A percentile compares a stretch with the other conserved stretches of the same genome.
phyloP scores from a whole-genome alignment of 176 grass and related monocot genomes.

The Microstegium vimineum region DNA sequence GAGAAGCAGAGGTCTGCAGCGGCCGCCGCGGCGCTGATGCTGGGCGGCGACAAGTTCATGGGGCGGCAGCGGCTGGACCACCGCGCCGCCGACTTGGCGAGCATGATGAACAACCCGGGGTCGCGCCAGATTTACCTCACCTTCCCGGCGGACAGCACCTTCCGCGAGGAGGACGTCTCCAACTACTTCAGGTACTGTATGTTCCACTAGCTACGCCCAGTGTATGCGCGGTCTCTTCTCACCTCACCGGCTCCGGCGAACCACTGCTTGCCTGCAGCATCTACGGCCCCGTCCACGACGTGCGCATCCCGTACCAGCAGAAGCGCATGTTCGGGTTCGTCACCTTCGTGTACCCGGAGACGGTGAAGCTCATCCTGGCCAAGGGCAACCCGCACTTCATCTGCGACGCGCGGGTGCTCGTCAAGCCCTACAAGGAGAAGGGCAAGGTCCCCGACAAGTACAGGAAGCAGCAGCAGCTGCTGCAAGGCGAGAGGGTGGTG shows the following conservation, averaged over 20 bases:
- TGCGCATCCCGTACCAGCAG: conserved; percentile 96
- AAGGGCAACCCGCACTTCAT: conserved; percentile 99
- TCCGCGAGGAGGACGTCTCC: conserved; percentile 95
- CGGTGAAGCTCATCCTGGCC: conserved; percentile 93
- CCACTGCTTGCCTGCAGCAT: conserved; percentile 67
- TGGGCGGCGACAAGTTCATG: conserved; percentile 87
- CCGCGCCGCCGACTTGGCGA: conserved; percentile 54
- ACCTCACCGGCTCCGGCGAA: not conserved
- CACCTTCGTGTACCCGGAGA: conserved; percentile 97
- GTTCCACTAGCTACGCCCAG: not conserved
- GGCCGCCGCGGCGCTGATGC: conserved; percentile 65
- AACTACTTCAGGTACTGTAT: conserved; percentile 88
- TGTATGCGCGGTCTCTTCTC: not conserved
- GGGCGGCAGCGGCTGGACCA: conserved; percentile 56
- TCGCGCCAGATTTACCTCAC: conserved; percentile 98
- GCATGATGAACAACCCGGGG: conserved; percentile 82
- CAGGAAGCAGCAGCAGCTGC: conserved; percentile 87
- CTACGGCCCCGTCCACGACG: conserved; percentile 94
- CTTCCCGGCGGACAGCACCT: conserved; percentile 98
- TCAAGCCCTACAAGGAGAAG: conserved; percentile 99
- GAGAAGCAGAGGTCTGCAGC: conserved; percentile 86
- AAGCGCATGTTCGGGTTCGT: conserved; percentile 99
- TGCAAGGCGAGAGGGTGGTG: conserved; percentile 51
- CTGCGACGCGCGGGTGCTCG: conserved; percentile 93
- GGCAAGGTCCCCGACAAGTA: conserved; percentile 98